Conservation (phyloP, 2,329 filamentous ascomycete species). For the Xylariaceae sp. region DNA sequence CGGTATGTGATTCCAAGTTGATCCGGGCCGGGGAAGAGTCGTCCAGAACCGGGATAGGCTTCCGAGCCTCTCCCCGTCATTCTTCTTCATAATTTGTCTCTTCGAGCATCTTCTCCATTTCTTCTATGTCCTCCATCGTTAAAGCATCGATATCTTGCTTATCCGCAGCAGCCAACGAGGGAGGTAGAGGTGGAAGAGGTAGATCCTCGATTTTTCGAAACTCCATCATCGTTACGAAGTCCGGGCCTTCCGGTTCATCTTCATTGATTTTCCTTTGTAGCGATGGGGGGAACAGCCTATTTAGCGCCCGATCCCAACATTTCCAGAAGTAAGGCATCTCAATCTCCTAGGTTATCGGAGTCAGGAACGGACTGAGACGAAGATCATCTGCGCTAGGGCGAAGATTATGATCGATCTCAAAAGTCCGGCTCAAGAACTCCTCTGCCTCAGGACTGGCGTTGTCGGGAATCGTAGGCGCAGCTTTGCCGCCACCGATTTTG, state of each 20-base stretch:
- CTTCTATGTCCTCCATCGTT: slow-evolving; percentile 10
- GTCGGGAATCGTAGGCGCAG: slow-evolving; percentile 82
- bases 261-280: slow-evolving; percentile 14
- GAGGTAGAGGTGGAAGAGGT: slow-evolving; percentile 11
- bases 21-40: background rate
- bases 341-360: slow-evolving; percentile 55
- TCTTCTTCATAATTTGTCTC: background rate
- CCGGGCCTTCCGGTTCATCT: slow-evolving; percentile 8
- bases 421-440: slow-evolving; percentile 79
- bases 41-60: background rate
- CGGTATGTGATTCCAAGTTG: background rate
- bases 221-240: slow-evolving; percentile 10
- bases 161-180: slow-evolving; percentile 7
- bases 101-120: slow-evolving; percentile 8
- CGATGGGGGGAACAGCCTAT: slow-evolving; percentile 10
- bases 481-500: slow-evolving; percentile 87
- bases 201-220: slow-evolving; percentile 8
- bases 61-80: background rate
- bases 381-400: slow-evolving; percentile 89
- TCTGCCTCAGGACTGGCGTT: slow-evolving; percentile 78
- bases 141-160: slow-evolving; percentile 5
- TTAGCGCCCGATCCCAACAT: slow-evolving; percentile 20
- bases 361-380: slow-evolving; percentile 75
- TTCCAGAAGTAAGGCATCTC: slow-evolving; percentile 22
- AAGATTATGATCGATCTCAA: slow-evolving; percentile 92